Conservation (phyloP, 139 green algal species). For the Chlorella sp. region DNA sequence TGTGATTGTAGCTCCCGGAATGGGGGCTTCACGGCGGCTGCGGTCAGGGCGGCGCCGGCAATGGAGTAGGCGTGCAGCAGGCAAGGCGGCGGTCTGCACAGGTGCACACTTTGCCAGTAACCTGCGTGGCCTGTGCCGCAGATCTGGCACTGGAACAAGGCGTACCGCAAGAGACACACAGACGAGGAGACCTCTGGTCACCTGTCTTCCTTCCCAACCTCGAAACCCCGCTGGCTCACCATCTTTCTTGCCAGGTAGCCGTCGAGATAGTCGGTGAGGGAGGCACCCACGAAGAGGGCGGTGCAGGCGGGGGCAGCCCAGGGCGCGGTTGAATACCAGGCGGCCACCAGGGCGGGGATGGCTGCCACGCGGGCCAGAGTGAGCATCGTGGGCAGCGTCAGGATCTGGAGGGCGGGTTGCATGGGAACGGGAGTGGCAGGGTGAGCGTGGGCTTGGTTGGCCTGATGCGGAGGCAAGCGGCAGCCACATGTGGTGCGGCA, state of each 20-base stretch:
- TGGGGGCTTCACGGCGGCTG: too few relatives aligned
- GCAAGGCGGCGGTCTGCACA: too few relatives aligned
- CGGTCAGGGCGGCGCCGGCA: too few relatives aligned
- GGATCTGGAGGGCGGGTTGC: slow-evolving; percentile 49
- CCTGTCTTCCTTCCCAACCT: too few relatives aligned
- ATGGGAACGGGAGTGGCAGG: neutral
- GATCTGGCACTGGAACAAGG: neutral
- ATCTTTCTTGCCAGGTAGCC: slow-evolving; percentile 91
- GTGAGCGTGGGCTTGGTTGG: neutral
- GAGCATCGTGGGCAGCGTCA: slow-evolving; percentile 90
- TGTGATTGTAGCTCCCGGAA: too few relatives aligned
- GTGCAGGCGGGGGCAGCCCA: slow-evolving; percentile 53
- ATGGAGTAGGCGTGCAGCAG: too few relatives aligned
- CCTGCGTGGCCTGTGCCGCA: neutral
- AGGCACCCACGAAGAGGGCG: slow-evolving; percentile 82
- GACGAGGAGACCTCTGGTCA: neutral
- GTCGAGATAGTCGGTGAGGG: slow-evolving; percentile 95
- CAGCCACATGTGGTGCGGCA: neutral
- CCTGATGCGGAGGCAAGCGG: neutral
- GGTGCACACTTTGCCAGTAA: too few relatives aligned
- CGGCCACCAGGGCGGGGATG: slow-evolving; percentile 80
- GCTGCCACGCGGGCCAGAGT: slow-evolving; percentile 85
- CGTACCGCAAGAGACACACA: neutral
- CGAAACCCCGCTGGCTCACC: slow-evolving; percentile 49
- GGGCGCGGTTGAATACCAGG: slow-evolving; percentile 66